Evolutionary conservation across 2,329 filamentous ascomycete genomes (phyloP), one percentile per base, ranked within the genome.

Genomic region (Biscogniauxia mediterranea): DNA sequence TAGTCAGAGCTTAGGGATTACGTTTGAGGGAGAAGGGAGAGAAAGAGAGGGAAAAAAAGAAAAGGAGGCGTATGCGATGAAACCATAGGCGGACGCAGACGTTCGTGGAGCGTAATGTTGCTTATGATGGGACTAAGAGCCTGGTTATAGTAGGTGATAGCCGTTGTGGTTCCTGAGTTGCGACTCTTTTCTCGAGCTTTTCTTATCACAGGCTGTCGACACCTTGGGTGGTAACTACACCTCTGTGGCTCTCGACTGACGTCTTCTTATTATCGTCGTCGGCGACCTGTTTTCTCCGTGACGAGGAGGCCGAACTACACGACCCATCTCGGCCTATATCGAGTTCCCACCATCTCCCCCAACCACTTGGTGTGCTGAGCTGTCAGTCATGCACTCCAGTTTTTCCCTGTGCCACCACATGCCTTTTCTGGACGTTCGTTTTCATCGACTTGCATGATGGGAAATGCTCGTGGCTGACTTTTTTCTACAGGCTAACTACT

Each of bases 391-490:
- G 66, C 66, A 66, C 66, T 68, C 66, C 66, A 67, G 64, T 64
- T 68, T 67, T 66, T 59, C n/a, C 57, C 60, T 62, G 66, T 68
- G 64, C 60, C 54, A 63, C 61, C 65, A 65, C 66, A 69, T 68
- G 63, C 64, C 66, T 61, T 64, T 68, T 67, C 64, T 56, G 65
- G 62, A 61, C 63, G 51, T 62, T 69, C 66, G 50, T 62, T 68
- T 71, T 62, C 61, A 66, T 69, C 70, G 66, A 71, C 65, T n/a
- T 71, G 69, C 70, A 70, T 64, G 59, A 61, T 52, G 64, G 61
- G 53, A 49, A 53, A 59, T 52, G 49, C 55, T 50, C 60, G 61
- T 67, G 56, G 65, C 63, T 65, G 65, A 64, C 60, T 28, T 61
- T 3, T 3, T 28, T 60, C 62, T 61, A 66, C 62, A 64, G 65